Evolutionary conservation across 352 stramenopile genomes (phyloP), one percentile per base, ranked within the genome.

Genomic region (Globisporangium irregulare): DNA sequence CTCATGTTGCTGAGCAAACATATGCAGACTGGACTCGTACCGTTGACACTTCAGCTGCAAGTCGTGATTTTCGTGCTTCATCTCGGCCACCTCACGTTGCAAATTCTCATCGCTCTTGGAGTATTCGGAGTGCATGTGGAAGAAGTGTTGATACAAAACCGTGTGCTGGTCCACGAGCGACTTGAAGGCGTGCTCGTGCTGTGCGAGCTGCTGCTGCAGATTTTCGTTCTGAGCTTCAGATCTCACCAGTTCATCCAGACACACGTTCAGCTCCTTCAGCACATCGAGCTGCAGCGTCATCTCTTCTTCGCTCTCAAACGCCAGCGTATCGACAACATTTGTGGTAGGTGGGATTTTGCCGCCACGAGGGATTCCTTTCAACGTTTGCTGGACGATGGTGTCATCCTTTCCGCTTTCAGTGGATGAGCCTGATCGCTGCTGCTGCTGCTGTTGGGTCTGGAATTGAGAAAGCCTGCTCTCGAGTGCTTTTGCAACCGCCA

Each of bases 151-250:
- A 54, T 93, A 93, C 46, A 92, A 63, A 2, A 94, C 43, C 5
- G 75, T 86, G 57, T 94, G 83, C 53, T 94, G 83, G 60, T 94
- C 86, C 75, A 84, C 84, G 5, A 89, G 63, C 1, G 79, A 76
- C 56, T 80, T 72, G 56, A 90, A 84, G 0, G 82, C 71, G n/a
- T 72, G 67, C 70, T 92, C 81, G 48, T 91, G 80, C 9, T 82
- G 62, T 22, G 62, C 62, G 10, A 94, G 48, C 36, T 86, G 73
- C 22, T 70, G 56, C 27, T 74, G 74, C 0, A 94, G 73, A 25
- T 72, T 61, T 20, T 83, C 73, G 55, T 92, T 91, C 22, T 81
- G 77, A 18, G 72, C 62, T 63, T 89, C 82, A 2, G 76, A 68
- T 12, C 67, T 64, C 24, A 82, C 73, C 43, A 88, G 68, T 50